Evolutionary conservation across 257 asterid genomes (phyloP).

Genomic region (Thymus mandschuricus): DNA sequence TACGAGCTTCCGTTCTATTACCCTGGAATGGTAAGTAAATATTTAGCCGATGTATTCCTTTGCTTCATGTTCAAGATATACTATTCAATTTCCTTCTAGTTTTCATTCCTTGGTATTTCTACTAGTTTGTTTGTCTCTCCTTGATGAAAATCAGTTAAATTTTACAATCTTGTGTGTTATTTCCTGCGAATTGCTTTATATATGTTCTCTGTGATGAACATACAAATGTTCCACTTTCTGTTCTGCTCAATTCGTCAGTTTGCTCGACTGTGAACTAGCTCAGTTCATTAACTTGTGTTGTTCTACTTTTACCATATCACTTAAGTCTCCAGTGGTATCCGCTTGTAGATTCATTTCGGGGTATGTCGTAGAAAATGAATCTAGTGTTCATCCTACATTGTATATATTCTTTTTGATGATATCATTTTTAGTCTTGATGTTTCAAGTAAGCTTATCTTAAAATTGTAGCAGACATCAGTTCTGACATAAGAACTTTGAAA

Average conservation of each 20-base stretch:
- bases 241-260: neutral
- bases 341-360: conserved; percentile 1
- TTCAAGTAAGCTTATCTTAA: neutral
- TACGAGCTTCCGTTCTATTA: conserved; percentile 94
- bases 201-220: conserved; percentile 4
- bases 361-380: conserved; percentile 6
- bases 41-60: conserved; percentile 11
- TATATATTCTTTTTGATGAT: conserved; percentile 1
- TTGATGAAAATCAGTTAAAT: neutral
- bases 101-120: conserved; percentile 18
- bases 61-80: neutral
- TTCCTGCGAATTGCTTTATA: conserved; percentile 14
- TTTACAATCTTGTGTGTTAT: neutral
- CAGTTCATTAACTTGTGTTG: neutral
- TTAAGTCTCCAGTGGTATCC: neutral
- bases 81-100: conserved; percentile 5
- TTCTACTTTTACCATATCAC: neutral
- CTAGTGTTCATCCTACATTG: neutral
- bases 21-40: conserved; percentile 86
- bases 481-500: neutral
- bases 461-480: conserved; percentile 5
- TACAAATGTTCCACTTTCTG: neutral
- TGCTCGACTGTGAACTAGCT: no score
- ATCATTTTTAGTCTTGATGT: conserved; percentile 12
- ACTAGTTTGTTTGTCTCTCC: conserved; percentile 8